Conservation (phyloP, 352 stramenopile species). For the Pythium diclinum region DNA sequence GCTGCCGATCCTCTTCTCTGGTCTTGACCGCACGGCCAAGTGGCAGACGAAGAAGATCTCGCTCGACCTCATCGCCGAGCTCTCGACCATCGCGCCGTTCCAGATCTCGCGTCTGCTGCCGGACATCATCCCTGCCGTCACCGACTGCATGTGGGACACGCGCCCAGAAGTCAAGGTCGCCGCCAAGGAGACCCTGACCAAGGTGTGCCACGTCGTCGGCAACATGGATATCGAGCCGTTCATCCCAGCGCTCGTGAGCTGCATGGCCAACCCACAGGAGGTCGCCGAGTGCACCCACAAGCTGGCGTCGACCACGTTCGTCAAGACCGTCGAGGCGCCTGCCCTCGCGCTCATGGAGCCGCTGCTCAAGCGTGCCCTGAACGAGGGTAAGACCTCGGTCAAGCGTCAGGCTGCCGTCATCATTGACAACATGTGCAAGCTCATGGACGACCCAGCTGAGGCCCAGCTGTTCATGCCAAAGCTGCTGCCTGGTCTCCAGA, state of each 20-base stretch:
- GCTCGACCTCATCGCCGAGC: slow-evolving; percentile 92
- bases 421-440: slow-evolving; percentile 99
- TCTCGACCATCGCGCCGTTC: slow-evolving; percentile 91
- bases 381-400: slow-evolving; percentile 94
- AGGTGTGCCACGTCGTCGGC: slow-evolving; percentile 95
- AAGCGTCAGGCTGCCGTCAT: slow-evolving; percentile 98
- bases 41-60: slow-evolving; percentile 97
- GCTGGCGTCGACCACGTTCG: slow-evolving; percentile 98
- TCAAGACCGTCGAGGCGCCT: slow-evolving; percentile 96
- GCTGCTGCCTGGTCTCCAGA: slow-evolving; percentile 95
- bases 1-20: slow-evolving; percentile 91
- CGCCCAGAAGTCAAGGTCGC: slow-evolving; percentile 97
- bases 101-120: slow-evolving; percentile 95
- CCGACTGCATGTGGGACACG: slow-evolving; percentile 98
- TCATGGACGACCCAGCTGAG: slow-evolving; percentile 97
- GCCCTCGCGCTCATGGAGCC: slow-evolving; percentile 97
- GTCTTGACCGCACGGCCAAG: slow-evolving; percentile 85
- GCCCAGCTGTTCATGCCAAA: slow-evolving; percentile 97
- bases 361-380: slow-evolving; percentile 94
- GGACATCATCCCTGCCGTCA: slow-evolving; percentile 96
- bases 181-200: slow-evolving; percentile 93
- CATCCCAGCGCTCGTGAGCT: slow-evolving; percentile 95
- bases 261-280: slow-evolving; percentile 96
- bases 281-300: slow-evolving; percentile 99
- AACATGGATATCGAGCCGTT: slow-evolving; percentile 99